Conservation (phyloP, 805 yeast species). For the Priceomyces castillae region DNA sequence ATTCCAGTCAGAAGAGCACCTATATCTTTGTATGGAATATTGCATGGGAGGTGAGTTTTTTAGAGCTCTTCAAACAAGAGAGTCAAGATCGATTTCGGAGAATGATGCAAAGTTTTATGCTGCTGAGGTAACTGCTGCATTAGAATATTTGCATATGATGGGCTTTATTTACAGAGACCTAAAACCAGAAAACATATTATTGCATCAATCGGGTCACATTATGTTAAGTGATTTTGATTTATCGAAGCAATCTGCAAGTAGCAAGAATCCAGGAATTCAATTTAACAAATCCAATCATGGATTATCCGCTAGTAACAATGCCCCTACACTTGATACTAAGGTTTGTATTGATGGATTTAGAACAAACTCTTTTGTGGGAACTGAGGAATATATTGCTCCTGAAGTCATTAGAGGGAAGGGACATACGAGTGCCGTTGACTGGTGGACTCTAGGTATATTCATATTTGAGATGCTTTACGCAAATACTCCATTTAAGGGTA, state of each 20-base stretch:
- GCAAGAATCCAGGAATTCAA: conserved; percentile 72
- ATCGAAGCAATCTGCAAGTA: conserved; percentile 79
- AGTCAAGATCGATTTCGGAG: conserved; percentile 80
- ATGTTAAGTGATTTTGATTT: conserved; percentile 97
- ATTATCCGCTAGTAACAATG: conserved; percentile 27
- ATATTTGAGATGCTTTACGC: conserved; percentile 94
- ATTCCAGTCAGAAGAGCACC: conserved; percentile 87
- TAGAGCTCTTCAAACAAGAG: conserved; percentile 89
- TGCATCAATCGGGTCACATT: conserved; percentile 97
- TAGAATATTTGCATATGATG: conserved; percentile 93
- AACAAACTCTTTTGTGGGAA: conserved; percentile 97
- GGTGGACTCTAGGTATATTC: conserved; percentile 98
- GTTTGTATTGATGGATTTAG: conserved; percentile 94
- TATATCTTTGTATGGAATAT: conserved; percentile 95
- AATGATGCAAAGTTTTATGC: conserved; percentile 91
- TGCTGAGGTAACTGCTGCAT: conserved; percentile 94
- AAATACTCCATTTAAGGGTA: conserved; percentile 94
- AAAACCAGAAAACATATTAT: conserved; percentile 91
- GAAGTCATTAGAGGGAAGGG: conserved; percentile 97
- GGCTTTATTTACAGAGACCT: conserved; percentile 96
- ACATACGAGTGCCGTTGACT: conserved; percentile 96
- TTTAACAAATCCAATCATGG: conserved; percentile 25
- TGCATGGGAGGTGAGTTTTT: conserved; percentile 99
- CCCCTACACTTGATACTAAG: conserved; percentile 82
- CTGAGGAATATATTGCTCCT: conserved; percentile 98